Evolutionary conservation across 371 early-diverging fungal genomes (phyloP).

Genomic region (Mucor irregularis): DNA sequence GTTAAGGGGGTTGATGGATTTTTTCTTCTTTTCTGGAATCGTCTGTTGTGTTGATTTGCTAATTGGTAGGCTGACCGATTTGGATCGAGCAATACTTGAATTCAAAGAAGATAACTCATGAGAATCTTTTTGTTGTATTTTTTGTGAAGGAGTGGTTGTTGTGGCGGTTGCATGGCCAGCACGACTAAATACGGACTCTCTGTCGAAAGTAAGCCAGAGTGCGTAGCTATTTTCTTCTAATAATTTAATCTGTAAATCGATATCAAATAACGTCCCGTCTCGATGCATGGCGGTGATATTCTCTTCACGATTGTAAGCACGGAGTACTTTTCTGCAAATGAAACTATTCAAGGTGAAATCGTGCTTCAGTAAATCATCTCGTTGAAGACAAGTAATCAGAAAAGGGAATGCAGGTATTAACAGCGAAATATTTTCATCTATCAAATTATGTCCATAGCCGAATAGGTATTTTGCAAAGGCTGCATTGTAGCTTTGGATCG

Average conservation of each 20-base stretch:
- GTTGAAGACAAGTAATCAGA: constrained; percentile 43
- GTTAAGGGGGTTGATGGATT: background rate
- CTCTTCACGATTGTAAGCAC: background rate
- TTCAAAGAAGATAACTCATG: background rate
- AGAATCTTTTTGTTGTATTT: background rate
- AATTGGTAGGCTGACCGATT: constrained; percentile 25
- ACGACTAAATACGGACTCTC: constrained; percentile 30
- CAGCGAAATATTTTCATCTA: constrained; percentile 17
- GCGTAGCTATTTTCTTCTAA: constrained; percentile 39
- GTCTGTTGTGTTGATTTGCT: background rate
- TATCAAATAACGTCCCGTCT: constrained; percentile 61
- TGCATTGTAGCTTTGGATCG: constrained; percentile 55
- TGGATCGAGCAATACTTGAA: constrained; percentile 7
- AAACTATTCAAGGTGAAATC: constrained; percentile 36
- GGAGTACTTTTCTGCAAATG: constrained; percentile 29
- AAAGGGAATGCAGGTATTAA: constrained; percentile 61
- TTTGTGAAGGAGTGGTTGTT: background rate
- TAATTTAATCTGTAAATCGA: constrained; percentile 64
- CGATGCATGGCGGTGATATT: constrained; percentile 52
- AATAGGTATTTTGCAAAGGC: constrained; percentile 68
- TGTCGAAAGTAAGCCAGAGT: constrained; percentile 68
- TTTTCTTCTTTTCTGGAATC: background rate
- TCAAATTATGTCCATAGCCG: constrained; percentile 47
- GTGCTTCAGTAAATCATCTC: constrained; percentile 31
- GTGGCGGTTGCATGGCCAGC: constrained; percentile 12